phyloP scores from a whole-genome alignment of 1,284 basidiomycete species.

The Ustilago curta region DNA sequence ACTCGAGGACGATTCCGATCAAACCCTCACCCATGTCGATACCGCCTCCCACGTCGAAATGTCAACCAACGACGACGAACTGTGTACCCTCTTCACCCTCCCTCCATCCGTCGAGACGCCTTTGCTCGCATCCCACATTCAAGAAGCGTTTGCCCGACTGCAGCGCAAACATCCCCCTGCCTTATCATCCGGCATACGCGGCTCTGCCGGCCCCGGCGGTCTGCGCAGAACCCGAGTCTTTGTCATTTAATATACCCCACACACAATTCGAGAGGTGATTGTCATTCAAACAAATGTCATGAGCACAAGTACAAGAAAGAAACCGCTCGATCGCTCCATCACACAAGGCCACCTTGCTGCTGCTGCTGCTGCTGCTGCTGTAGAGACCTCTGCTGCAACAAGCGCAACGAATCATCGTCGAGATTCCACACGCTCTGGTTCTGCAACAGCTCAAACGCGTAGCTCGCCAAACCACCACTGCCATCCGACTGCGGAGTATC shows the following conservation, averaged over 20 bases:
- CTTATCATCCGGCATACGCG: conserved; percentile 42
- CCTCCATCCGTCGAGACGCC: conserved; percentile 52
- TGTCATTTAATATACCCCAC: conserved; percentile 49
- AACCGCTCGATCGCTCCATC: too few relatives aligned
- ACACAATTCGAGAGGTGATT: background rate
- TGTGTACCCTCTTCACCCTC: conserved; percentile 57
- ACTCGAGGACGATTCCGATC: conserved; percentile 7
- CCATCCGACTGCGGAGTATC: conserved; percentile 37
- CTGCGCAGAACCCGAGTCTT: conserved; percentile 60
- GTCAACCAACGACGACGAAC: conserved; percentile 20
- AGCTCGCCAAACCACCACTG: conserved; percentile 28
- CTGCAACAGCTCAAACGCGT: conserved; percentile 49
- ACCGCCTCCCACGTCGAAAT: background rate
- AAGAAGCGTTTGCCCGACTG: conserved; percentile 63
- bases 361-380: background rate
- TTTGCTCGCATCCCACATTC: conserved; percentile 60
- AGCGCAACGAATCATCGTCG: conserved; percentile 37
- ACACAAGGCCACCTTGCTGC: background rate
- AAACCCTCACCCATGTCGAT: conserved; percentile 3
- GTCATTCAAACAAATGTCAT: background rate
- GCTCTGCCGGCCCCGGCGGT: conserved; percentile 58
- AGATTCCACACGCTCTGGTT: conserved; percentile 51
- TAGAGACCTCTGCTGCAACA: conserved; percentile 33
- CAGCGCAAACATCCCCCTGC: conserved; percentile 54
- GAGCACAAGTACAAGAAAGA: too few relatives aligned